These are phyloP conservation scores for Oryza glaberrima DNA, from an alignment of 176 grass and related monocot genomes.

Conservation along the genomic window DNA sequence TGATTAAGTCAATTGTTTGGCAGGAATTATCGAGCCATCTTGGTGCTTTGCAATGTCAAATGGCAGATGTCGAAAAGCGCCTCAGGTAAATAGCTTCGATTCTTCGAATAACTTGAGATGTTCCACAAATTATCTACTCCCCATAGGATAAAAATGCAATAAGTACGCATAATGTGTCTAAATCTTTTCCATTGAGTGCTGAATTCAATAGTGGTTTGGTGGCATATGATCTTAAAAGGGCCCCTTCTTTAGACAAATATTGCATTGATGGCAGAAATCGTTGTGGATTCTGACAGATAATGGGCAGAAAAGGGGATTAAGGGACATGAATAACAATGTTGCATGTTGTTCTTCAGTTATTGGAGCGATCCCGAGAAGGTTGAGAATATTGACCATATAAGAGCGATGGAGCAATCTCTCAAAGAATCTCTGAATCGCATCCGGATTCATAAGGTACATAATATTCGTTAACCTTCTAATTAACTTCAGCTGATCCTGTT, in stretches of 20 bases:
- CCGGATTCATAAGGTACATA: slow-evolving; percentile 57
- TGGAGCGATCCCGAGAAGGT: slow-evolving; percentile 72
- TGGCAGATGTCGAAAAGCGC: slow-evolving; percentile 58
- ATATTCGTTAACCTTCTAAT: background rate
- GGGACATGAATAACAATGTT: slow-evolving; percentile 20
- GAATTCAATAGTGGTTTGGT: slow-evolving; percentile 38
- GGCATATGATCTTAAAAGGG: slow-evolving; percentile 19
- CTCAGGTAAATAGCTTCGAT: slow-evolving; percentile 54
- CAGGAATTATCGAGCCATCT: slow-evolving; percentile 70
- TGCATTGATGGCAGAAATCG: slow-evolving; percentile 44
- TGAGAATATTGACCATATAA: slow-evolving; percentile 70
- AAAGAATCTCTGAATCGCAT: slow-evolving; percentile 64
- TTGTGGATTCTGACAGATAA: slow-evolving; percentile 31
- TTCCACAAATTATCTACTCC: background rate
- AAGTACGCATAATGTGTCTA: slow-evolving; percentile 19
- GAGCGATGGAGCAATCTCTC: slow-evolving; percentile 81
- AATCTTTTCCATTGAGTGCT: slow-evolving; percentile 44
- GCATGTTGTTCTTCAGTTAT: slow-evolving; percentile 60
- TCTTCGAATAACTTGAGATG: slow-evolving; percentile 1
- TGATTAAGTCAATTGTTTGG: slow-evolving; percentile 28
- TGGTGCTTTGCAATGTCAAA: slow-evolving; percentile 64
- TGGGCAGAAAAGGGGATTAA: background rate
- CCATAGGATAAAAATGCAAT: slow-evolving; percentile 35
- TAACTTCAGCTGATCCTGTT: slow-evolving; percentile 9
- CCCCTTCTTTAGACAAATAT: background rate